Evolutionary conservation across 306 rosid species (phyloP).

Genomic region (Rosa chinensis): DNA sequence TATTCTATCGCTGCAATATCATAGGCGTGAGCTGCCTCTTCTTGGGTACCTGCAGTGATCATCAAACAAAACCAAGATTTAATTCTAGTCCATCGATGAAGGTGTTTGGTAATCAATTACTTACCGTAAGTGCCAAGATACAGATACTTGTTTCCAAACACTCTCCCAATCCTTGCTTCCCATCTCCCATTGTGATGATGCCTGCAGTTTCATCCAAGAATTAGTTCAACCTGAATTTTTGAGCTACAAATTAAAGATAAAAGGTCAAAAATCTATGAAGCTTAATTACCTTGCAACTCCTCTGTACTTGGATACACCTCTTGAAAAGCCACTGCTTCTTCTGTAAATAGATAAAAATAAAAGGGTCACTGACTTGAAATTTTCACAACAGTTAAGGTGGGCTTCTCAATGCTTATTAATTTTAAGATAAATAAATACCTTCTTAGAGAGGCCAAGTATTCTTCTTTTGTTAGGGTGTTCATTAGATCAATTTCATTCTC

Average conservation of each 20-base stretch:
- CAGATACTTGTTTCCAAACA: conserved; percentile 53
- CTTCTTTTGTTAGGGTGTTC: conserved; percentile 37
- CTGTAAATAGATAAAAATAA: conserved; percentile 11
- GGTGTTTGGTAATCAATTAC: background rate
- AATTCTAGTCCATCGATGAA: background rate
- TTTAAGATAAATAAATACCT: conserved; percentile 23
- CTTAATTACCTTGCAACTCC: conserved; percentile 44
- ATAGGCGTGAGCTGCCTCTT: conserved; percentile 53
- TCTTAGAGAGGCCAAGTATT: conserved; percentile 48
- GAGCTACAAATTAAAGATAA: background rate
- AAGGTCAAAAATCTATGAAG: background rate
- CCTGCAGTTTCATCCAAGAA: conserved; percentile 28
- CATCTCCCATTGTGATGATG: conserved; percentile 58
- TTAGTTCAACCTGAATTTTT: conserved; percentile 13
- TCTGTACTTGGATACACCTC: conserved; percentile 51
- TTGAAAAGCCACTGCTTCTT: conserved; percentile 51
- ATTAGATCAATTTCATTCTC: conserved; percentile 41
- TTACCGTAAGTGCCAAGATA: conserved; percentile 48
- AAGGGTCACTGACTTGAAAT: background rate
- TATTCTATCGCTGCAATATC: conserved; percentile 52
- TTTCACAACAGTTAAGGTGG: background rate
- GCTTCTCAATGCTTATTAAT: background rate
- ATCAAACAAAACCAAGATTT: background rate
- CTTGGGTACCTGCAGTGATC: conserved; percentile 42
- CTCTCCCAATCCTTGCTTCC: conserved; percentile 58